Evolutionary conservation across 768 basidiomycete species (phyloP).

Genomic region (Naganishia vishniacii): DNA sequence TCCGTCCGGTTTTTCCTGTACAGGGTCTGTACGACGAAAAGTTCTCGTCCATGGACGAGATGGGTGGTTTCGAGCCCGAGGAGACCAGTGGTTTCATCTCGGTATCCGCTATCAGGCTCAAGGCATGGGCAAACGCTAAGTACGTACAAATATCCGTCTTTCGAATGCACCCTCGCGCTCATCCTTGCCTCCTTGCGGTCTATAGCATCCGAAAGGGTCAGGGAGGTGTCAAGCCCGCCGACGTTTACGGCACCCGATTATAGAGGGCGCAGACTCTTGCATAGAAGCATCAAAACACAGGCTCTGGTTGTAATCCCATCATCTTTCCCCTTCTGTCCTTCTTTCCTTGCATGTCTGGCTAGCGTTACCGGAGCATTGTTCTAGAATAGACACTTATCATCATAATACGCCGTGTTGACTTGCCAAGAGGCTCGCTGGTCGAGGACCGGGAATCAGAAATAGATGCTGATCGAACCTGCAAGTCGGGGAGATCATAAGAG

Average conservation of each 20-base stretch:
- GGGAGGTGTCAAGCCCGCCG: conserved; percentile 66
- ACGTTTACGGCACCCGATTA: conserved; percentile 61
- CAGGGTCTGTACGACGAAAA: conserved; percentile 84
- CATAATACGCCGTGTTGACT: background rate
- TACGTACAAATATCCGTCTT: conserved; percentile 49
- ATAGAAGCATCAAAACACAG: no score
- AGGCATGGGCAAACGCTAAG: conserved; percentile 62
- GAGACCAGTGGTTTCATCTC: conserved; percentile 95
- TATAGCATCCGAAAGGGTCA: conserved; percentile 66
- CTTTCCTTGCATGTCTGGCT: background rate
- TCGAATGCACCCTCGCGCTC: background rate
- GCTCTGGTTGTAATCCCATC: background rate
- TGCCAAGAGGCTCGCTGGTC: no score
- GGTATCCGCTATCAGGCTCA: conserved; percentile 95
- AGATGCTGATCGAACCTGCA: no score
- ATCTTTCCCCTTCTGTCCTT: background rate
- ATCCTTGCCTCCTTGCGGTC: background rate
- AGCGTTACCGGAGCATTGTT: background rate
- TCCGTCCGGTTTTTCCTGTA: conserved; percentile 46
- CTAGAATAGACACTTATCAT: background rate
- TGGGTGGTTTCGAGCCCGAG: conserved; percentile 94
- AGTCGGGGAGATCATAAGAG: no score
- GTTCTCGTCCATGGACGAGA: conserved; percentile 96
- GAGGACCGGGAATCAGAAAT: no score
- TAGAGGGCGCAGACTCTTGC: background rate